Evolutionary conservation across 495 filamentous ascomycete species (phyloP).

Genomic region (Arthonia radiata): DNA sequence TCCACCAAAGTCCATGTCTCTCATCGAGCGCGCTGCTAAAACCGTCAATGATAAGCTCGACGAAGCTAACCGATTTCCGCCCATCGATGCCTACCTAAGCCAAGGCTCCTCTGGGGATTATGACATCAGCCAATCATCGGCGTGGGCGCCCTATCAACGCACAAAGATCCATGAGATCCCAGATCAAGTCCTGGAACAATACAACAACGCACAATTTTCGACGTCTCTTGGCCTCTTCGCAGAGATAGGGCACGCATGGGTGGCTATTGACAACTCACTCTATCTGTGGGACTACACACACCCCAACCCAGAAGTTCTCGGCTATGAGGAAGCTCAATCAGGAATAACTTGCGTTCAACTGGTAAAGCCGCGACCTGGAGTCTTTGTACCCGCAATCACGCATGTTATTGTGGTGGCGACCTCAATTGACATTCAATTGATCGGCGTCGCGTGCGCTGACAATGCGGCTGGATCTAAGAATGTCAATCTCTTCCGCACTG

Average conservation of each 20-base stretch:
- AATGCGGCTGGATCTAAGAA: conserved; percentile 36
- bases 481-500: conserved; percentile 59
- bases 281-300: conserved; percentile 96
- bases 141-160: conserved; percentile 81
- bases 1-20: conserved; percentile 29
- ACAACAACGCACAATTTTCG: conserved; percentile 57
- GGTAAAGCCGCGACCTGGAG: conserved; percentile 46
- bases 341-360: conserved; percentile 69
- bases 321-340: conserved; percentile 70
- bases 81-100: conserved; percentile 69
- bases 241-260: conserved; percentile 82
- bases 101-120: conserved; percentile 84
- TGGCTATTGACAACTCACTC: conserved; percentile 78
- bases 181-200: conserved; percentile 67
- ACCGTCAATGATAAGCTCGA: conserved; percentile 61
- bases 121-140: conserved; percentile 34
- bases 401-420: conserved; percentile 80
- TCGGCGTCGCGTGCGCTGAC: conserved; percentile 44
- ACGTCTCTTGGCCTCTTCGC: conserved; percentile 86
- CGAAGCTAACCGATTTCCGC: conserved; percentile 58
- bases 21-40: conserved; percentile 52
- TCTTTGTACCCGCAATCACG: conserved; percentile 64
- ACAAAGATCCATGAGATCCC: conserved; percentile 63
- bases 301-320: conserved; percentile 65
- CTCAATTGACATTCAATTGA: conserved; percentile 50